Percentiles rank a stretch among this genome's conserved stretches.
Evolutionary conservation across 2,329 filamentous ascomycete genomes (phyloP).

Genomic region (Nothophoma quercina): DNA sequence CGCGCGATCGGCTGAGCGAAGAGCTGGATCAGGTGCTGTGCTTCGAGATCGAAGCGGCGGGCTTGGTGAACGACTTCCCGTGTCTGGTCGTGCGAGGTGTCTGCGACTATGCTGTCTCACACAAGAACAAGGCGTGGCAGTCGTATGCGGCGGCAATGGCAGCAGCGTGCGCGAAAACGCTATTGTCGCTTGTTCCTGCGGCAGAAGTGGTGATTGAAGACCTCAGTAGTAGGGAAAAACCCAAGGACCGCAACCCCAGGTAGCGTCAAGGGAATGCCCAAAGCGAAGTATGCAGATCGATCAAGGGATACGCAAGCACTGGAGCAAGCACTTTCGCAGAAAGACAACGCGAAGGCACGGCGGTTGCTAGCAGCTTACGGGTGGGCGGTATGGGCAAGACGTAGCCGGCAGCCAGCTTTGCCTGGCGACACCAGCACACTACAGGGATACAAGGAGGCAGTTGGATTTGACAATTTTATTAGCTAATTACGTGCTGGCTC

Average conservation of each 20-base stretch:
- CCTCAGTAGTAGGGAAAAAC: neutral
- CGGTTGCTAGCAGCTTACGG: constrained; percentile 20
- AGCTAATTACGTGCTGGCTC: neutral
- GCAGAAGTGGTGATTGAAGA: neutral
- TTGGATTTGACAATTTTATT: neutral
- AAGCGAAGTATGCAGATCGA: constrained; percentile 24
- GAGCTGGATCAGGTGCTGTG: constrained; percentile 13
- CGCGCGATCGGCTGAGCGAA: constrained; percentile 10
- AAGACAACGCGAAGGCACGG: neutral
- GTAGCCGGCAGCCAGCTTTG: neutral
- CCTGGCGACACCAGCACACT: constrained; percentile 11
- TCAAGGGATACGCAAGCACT: constrained; percentile 16
- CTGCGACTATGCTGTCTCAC: constrained; percentile 11
- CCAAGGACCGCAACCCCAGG: neutral
- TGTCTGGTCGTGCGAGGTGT: constrained; percentile 14
- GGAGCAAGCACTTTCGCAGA: constrained; percentile 17
- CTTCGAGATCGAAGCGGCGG: constrained; percentile 14
- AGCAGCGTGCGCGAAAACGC: constrained; percentile 5
- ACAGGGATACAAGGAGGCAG: neutral
- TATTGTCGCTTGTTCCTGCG: neutral
- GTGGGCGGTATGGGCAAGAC: constrained; percentile 28
- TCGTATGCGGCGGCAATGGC: constrained; percentile 10
- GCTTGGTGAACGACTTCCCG: constrained; percentile 9
- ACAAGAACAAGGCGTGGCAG: constrained; percentile 16
- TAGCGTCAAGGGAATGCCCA: neutral